A percentile compares a stretch with the other conserved stretches of the same genome.
Evolutionary conservation across 257 asterid genomes (phyloP).

Genomic region (Solanum chiquidenum): DNA sequence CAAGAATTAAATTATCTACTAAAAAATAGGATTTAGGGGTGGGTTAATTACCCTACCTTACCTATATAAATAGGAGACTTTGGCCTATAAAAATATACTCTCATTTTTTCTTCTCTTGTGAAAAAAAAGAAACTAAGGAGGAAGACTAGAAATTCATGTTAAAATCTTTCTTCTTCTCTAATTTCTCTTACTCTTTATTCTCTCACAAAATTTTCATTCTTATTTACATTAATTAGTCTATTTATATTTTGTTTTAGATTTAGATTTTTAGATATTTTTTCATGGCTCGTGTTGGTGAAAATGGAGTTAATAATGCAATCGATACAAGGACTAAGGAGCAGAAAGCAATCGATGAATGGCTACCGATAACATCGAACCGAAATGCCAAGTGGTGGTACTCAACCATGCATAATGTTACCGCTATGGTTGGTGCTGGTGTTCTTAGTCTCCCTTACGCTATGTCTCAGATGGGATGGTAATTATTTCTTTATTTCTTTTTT

Average conservation of each 20-base stretch:
- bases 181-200: neutral
- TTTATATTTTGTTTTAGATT: neutral
- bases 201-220: neutral
- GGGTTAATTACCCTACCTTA: neutral
- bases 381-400: conserved; percentile 68
- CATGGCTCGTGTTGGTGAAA: neutral
- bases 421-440: conserved; percentile 45
- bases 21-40: neutral
- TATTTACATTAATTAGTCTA: neutral
- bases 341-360: conserved; percentile 47
- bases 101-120: neutral
- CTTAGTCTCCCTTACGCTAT: neutral
- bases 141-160: too few relatives aligned
- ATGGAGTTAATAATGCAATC: neutral
- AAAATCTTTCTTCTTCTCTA: neutral
- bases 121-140: too few relatives aligned
- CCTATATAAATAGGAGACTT: neutral
- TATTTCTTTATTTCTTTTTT: neutral
- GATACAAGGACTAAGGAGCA: conserved; percentile 15
- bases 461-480: conserved; percentile 56
- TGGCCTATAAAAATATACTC: neutral
- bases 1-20: neutral
- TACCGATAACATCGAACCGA: conserved; percentile 43
- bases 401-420: conserved; percentile 67
- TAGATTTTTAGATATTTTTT: neutral